Evolutionary conservation across 192 early-diverging fungal species (phyloP).

Genomic region (Mortierella claussenii): DNA sequence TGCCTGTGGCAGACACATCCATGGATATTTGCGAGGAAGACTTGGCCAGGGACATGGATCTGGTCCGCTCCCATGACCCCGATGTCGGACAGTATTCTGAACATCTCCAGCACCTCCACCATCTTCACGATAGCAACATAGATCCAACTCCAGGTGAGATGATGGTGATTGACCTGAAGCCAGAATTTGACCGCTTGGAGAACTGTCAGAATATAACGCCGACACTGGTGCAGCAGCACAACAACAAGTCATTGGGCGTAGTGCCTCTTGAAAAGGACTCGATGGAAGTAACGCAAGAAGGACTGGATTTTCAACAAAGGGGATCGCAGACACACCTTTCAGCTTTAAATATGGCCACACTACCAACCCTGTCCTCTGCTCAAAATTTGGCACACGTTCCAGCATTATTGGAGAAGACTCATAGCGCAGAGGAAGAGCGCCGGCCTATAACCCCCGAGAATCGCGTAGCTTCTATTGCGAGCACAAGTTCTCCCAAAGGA

Average conservation of each 20-base stretch:
- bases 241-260: background rate
- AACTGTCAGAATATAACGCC: no score
- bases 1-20: slow-evolving; percentile 25
- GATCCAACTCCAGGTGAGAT: background rate
- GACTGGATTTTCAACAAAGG: background rate
- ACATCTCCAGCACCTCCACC: background rate
- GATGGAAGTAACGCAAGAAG: background rate
- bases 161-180: slow-evolving; percentile 26
- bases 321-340: background rate
- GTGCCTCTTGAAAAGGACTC: background rate
- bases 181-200: no score
- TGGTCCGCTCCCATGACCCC: background rate
- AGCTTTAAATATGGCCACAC: background rate
- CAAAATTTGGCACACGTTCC: background rate
- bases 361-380: background rate
- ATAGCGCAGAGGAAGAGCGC: background rate
- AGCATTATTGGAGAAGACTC: no score
- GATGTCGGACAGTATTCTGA: background rate
- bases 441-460: slow-evolving; percentile 1
- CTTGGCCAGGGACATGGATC: slow-evolving; percentile 4
- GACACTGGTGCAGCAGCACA: background rate
- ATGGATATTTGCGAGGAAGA: slow-evolving; percentile 47
- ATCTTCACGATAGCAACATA: background rate
- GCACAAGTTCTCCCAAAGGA: slow-evolving; percentile 7
- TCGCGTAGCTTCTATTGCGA: background rate